Evolutionary conservation across 352 stramenopile species (phyloP).

Genomic region (Blastocystis sp.): DNA sequence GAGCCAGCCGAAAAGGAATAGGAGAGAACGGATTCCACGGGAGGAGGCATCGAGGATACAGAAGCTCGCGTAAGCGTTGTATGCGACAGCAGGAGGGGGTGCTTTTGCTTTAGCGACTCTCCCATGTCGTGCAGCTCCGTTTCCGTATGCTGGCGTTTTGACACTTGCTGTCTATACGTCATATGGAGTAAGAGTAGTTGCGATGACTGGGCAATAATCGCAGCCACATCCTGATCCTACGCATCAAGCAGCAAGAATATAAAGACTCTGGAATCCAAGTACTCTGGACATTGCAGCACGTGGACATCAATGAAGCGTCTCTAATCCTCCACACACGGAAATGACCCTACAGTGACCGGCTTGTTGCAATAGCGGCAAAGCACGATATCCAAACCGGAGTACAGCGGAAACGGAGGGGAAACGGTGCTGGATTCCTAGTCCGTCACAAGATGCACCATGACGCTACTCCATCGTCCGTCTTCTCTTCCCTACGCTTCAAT

Average conservation of each 20-base stretch:
- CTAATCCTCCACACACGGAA: not conserved
- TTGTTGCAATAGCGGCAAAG: conserved; percentile 35
- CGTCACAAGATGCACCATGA: not conserved
- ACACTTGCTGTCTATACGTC: not conserved
- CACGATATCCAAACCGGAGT: conserved; percentile 9
- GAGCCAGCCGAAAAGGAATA: not conserved
- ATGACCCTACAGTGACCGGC: not conserved
- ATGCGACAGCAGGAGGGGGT: not conserved
- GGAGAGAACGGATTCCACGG: not conserved
- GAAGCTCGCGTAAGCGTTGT: not conserved
- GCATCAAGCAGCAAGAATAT: not conserved
- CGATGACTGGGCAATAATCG: not conserved
- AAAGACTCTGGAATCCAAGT: not conserved
- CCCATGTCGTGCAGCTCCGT: not conserved
- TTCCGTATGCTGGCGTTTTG: not conserved
- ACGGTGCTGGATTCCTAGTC: not conserved
- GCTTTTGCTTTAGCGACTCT: not conserved
- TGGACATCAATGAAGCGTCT: not conserved
- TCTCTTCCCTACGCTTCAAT: not conserved
- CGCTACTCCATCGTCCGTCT: not conserved
- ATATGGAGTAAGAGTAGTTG: not conserved
- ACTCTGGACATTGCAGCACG: not conserved
- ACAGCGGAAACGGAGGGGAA: not conserved
- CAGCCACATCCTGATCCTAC: not conserved
- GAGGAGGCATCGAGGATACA: not conserved